These are phyloP conservation scores for Nothopassalora personata DNA, from an alignment of 2,329 filamentous ascomycete genomes.

Conservation along the genomic window DNA sequence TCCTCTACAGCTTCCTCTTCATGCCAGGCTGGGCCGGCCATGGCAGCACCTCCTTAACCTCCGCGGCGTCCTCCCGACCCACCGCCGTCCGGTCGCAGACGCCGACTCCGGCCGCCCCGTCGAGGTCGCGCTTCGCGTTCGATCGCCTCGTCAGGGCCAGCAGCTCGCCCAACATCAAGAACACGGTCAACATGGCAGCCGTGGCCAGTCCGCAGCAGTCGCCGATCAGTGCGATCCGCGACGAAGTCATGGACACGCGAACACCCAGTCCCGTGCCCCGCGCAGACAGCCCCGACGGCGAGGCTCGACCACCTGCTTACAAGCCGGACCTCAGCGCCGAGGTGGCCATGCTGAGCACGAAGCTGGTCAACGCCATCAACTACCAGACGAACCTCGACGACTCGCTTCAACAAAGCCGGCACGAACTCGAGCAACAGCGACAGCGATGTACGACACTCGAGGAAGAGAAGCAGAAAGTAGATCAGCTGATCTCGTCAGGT, in stretches of 20 bases:
- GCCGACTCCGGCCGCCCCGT: constrained; percentile 4
- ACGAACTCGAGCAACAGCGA: constrained; percentile 71
- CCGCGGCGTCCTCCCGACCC: constrained; percentile 2
- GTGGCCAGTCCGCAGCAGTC: constrained; percentile 10
- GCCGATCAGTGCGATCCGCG: constrained; percentile 12
- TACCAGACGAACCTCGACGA: constrained; percentile 91
- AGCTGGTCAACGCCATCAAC: constrained; percentile 96
- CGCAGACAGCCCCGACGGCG: constrained; percentile 33
- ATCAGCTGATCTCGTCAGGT: constrained; percentile 64
- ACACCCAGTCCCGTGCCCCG: constrained; percentile 30
- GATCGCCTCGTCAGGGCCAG: constrained; percentile 21
- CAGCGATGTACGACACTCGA: constrained; percentile 66
- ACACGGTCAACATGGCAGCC: constrained; percentile 17
- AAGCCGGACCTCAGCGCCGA: constrained; percentile 64
- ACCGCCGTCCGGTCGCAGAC: constrained; percentile 9
- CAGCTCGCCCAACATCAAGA: constrained; percentile 21
- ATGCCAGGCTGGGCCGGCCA: constrained; percentile 11
- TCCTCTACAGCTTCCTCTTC: constrained; percentile 10
- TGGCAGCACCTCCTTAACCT: constrained; percentile 1
- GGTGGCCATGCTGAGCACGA: constrained; percentile 85
- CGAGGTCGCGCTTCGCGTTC: constrained; percentile 15
- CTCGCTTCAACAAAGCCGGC: constrained; percentile 71
- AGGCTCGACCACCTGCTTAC: constrained; percentile 33
- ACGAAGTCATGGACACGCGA: constrained; percentile 38
- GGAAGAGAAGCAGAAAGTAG: constrained; percentile 61